Base-by-base conservation (phyloP, 108 stramenopile species). In the Skeletonema costatum region DNA sequence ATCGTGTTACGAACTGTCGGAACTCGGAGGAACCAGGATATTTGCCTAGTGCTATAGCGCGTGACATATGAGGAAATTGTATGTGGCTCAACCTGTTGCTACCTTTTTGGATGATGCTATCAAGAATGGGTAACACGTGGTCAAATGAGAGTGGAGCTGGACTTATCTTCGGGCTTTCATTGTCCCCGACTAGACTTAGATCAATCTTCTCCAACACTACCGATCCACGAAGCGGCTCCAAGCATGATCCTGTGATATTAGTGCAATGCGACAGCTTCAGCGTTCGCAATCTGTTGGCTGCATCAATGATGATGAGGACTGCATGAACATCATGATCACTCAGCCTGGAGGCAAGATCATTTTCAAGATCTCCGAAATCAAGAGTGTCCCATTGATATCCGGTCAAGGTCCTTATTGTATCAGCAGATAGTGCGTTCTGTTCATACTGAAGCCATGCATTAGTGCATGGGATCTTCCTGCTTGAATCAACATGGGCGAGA, bases 171-270 rank as follows among this genome's bases (percentile, higher is more conserved):
- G 56, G 56, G 0, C 8, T 58, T 29, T 58, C 56, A 16, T 62
- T 32, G 9, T 62, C 60, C 0, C 30, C 51, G 10, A 58, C 30
- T 30, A 76, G 35, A 5, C 76, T 76, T 19, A 76, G 33, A 35
- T 76, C 76, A 44, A 76, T 70, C 60, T 62, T 14, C n/a, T 66
- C 46, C 16, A 76, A 29, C 14, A 70, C 25, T 36, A 36, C 0
- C 3, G 76, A 76, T 42, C 76, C 76, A 63, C 69, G 19, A 32
- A 76, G 76, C 5, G 76, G 76, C 38, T 70, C 69, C 10, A 76
- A 59, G 11, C 76, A 69, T 32, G 33, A 29, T 19, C 76, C 76
- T 25, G 14, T 61, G 31, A 76, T 46, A 17, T 66, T 32, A 19
- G 14, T 19, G 14, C 58, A 70, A 13, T 58, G 2, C n/a, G 76